Base-by-base conservation (phyloP, 2,329 filamentous ascomycete genomes). In the Pyrenophora teres region DNA sequence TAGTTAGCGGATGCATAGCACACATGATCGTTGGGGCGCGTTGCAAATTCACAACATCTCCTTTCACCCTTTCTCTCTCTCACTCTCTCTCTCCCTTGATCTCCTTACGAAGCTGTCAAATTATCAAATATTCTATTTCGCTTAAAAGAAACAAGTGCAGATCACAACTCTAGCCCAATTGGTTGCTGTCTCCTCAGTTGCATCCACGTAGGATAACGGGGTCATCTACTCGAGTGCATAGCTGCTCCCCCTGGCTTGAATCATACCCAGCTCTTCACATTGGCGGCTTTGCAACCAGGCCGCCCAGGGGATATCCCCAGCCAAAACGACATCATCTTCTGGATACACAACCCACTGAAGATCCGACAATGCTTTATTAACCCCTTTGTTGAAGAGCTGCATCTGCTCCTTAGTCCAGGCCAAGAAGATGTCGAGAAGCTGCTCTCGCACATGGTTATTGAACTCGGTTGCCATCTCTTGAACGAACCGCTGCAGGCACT, bases 331-430 rank as follows among this genome's bases (percentile, higher is more conserved):
- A 25, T 63, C 54, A 15, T 36, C 25, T 6, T 37, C 3, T n/a
- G 45, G 53, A 50, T 61, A 57, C 13, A 50, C 40, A 5, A 38
- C 15, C 43, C 54, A 60, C 36, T 54, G 52, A 7, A 42, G 23
- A 5, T 45, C 40, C 9, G 31, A 51, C 3, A 59, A 18, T 36
- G 46, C 55, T 25, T 45, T 49, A 46, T 61, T 49, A 6, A 61
- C 40, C 2, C 61, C 57, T 12, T 60, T 61, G 31, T 65, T 64
- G 40, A 65, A 62, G 15, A 40, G n/a, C 45, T 48, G 40, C 23
- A 42, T 64, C 12, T 57, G 27, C 21, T 46, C 47, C 21, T 13
- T 18, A n/a, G 15, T 49, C 54, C 46, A 56, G 2, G 19, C 32
- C 3, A 37, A 6, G 39, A 63, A 56, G 2, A 55, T 4, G 4